Evolutionary conservation across 2,329 filamentous ascomycete species (phyloP), one percentile per base, ranked within the genome.

Genomic region (Ilyonectria robusta): DNA sequence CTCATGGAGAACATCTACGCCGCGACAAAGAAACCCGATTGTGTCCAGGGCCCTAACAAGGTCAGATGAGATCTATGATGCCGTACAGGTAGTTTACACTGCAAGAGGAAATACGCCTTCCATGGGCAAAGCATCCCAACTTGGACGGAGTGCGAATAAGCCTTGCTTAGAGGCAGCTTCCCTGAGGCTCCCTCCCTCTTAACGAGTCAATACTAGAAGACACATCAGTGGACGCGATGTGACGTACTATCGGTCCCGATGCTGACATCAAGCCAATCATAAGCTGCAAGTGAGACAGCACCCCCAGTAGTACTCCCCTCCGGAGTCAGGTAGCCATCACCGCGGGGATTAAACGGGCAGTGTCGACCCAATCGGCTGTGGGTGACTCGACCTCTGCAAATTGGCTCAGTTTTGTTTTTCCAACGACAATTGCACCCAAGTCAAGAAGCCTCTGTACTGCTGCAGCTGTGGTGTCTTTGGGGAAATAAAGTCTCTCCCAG

Each of bases 391-490:
- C 65, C 37, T 78, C 76, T 11, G 84, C 84, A 68, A 86, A 85
- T 60, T 83, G 81, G 17, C 79, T 79, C 6, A 81, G 79, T 61
- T 82, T 83, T 62, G 81, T 81, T 70, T 84, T 84, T 6, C 84
- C 84, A 5, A 86, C 77, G 6, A 86, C 71, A 4, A 84, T 74
- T 0, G 86, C 88, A 4, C 90, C 89, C 2, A 85, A 83, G 67
- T 89, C 84, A 26, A 91, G 83, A 3, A 92, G 78, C 4, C 83
- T 81, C 68, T 90, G 85, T 0, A 91, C 80, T 1, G 84, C 79
- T 0, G 83, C 74, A 0, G 84, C 86, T 2, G 85, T 89, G 4
- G 72, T 76, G 4, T 81, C 84, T 0, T 81, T 80, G 2, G 83
- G 75, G 4, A 82, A 81, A 61, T 89, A 87, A 2, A 90, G 78